Base-by-base conservation (phyloP, 768 basidiomycete genomes). In the Lactarius akahatsu region DNA sequence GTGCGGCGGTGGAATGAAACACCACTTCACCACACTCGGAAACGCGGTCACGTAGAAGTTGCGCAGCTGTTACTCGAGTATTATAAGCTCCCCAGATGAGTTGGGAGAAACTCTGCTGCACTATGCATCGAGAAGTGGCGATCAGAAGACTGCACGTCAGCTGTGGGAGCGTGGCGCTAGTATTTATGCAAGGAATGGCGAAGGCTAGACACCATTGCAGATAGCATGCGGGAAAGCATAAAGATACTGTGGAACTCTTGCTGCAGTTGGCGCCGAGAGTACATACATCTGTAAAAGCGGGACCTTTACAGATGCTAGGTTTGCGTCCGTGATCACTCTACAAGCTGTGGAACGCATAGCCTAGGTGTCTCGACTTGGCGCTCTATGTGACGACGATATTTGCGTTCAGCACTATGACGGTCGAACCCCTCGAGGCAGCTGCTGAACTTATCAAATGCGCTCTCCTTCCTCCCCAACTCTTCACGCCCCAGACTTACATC, bases 401-500 rank as follows among this genome's bases (percentile, higher is more conserved):
- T 30, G 6, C 0, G 32, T 32, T 7, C 32, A 32, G 6, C 32
- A 32, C 32, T 32, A 32, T 4, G 1, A 32, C 32, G 32, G 4
- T 32, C 32, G 32, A 32, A 32, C 32, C 32, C 32, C 32, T 32
- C 32, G 32, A 32, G 32, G 32, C 70, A 50, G 43, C 69, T 71
- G 36, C 56, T 66, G 45, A 67, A 69, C 62, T 61, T 61, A 36
- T 70, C 70, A 45, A 71, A 69, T 4, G 65, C 59, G 30, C 70
- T 62, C 56, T 69, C 68, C 52, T 60, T 57, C 57, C 38, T 64
- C 28, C 32, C 65, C 2, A 15, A 18, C 34, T 64, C 68, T 40
- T 71, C 68, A 59, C 60, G 64, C 68, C 72, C 88, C 87, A 89
- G 38, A 89, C 85, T 67, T 86, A 38, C 82, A 88, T 85, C 76